Conservation (phyloP, 2,329 filamentous ascomycete species). For the Fusarium solani-melongenae region DNA sequence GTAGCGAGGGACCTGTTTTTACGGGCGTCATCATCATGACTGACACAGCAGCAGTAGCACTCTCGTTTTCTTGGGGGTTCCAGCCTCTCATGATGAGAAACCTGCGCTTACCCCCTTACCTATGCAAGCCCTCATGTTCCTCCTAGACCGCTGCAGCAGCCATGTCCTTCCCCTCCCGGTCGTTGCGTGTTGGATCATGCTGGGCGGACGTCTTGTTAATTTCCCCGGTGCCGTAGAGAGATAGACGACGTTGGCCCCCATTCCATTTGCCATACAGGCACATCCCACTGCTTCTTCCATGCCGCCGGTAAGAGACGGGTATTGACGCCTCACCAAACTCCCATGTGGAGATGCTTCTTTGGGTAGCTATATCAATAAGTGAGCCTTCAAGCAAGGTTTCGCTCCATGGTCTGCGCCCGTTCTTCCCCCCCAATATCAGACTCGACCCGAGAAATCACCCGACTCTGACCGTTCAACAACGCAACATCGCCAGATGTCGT, state of each 20-base stretch:
- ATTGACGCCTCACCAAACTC: conserved; percentile 10
- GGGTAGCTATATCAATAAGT: neutral
- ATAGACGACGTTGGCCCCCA: neutral
- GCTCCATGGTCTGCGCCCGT: neutral
- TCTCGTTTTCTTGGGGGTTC: conserved; percentile 13
- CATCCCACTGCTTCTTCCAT: conserved; percentile 3
- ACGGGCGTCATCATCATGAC: conserved; percentile 1
- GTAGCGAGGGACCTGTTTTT: neutral
- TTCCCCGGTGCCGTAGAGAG: neutral
- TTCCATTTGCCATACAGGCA: neutral
- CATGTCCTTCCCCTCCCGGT: neutral
- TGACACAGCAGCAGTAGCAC: neutral
- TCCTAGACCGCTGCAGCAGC: neutral
- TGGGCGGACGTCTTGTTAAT: neutral
- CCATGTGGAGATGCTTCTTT: neutral
- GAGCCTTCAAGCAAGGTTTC: neutral
- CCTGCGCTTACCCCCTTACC: neutral
- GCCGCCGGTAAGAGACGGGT: conserved; percentile 21
- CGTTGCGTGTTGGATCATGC: neutral
- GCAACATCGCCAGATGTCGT: conserved; percentile 28
- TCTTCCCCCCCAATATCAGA: conserved; percentile 22
- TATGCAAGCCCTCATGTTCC: neutral
- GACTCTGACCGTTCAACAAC: conserved; percentile 15
- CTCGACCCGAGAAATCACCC: conserved; percentile 6
- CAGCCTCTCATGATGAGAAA: neutral